phyloP scores from a whole-genome alignment of 345 rosid species.

The Linum tenue region DNA sequence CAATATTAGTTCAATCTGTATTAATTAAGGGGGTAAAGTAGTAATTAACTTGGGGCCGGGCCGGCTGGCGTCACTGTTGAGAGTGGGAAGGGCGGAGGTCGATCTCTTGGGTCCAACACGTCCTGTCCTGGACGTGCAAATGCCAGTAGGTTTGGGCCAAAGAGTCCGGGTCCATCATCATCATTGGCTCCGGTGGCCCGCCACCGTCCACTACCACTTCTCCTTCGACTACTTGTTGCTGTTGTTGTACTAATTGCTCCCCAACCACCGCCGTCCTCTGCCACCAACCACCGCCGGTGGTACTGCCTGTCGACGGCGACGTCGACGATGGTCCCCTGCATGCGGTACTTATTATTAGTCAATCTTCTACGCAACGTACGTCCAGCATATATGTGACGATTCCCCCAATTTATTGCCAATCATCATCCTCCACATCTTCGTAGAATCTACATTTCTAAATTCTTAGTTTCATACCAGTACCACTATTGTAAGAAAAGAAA shows the following conservation, averaged over 20 bases:
- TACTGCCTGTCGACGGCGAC: too few relatives aligned
- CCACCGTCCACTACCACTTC: neutral
- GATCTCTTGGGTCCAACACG: slow-evolving; percentile 90
- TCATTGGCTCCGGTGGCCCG: neutral
- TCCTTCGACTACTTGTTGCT: slow-evolving; percentile 9
- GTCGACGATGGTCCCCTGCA: slow-evolving; percentile 39
- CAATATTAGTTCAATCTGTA: too few relatives aligned
- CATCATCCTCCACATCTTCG: slow-evolving; percentile 13
- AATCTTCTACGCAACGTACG: slow-evolving; percentile 3
- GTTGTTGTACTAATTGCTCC: slow-evolving; percentile 23
- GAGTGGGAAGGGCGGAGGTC: slow-evolving; percentile 62
- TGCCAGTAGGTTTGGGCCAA: slow-evolving; percentile 94
- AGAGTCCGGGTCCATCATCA: slow-evolving; percentile 70
- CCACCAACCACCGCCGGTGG: slow-evolving; percentile 3
- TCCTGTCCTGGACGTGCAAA: slow-evolving; percentile 71
- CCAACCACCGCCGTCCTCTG: slow-evolving; percentile 29
- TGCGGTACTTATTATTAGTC: too few relatives aligned
- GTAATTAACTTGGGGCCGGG: neutral
- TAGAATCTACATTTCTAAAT: too few relatives aligned
- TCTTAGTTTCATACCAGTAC: too few relatives aligned
- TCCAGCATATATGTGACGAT: neutral
- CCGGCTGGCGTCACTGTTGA: slow-evolving; percentile 16
- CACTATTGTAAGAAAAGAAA: neutral
- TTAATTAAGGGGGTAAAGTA: neutral
- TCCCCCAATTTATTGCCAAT: neutral